Base-by-base conservation (phyloP, 2,329 filamentous ascomycete species). In the Phaeophleospora eucalypticola region DNA sequence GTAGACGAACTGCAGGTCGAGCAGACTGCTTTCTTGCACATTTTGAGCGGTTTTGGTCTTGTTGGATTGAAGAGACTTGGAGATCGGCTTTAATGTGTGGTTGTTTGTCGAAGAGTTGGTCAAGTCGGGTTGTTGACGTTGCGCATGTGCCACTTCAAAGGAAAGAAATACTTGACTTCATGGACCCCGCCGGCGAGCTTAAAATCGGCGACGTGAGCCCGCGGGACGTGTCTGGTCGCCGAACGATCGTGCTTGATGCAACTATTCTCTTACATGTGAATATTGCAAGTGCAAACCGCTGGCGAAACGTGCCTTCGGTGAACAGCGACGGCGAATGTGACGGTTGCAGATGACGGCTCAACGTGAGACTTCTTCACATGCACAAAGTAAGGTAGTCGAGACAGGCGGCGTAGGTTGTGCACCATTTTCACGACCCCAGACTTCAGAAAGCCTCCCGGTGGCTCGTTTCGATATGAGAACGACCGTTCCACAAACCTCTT, bases 1-100 rank as follows among this genome's bases (percentile, higher is more conserved):
- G 17, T 43, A 21, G 33, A 32, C 80, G 59, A 74, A 85, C 83
- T 71, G 71, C 83, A 87, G 42, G 71, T 77, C 52, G 69, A 68
- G 68, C 83, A 87, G 49, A 69, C 76, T 18, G 79, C 77, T 65
- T 79, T 79, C 67, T 75, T 82, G 65, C 83, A 87, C 83, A 87
- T 87, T 19, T 52, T 59, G 32, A 14, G 4, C 19, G 40, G 16
- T 32, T 3, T 47, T 33, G 17, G 43, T 29, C 7, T 29, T 29
- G 24, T 6, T 7, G 12, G 24, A 7, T 29, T 29, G 6, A 7
- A 6, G 24, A 29, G 24, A 12, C 12, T 6, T 7, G 24, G 12
- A 29, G 24, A 7, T 6, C 6, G 6, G 6, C 24, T 29, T 29
- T 29, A 12, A 29, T 29, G 6, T 29, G 24, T n/a, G 24, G 24